Base-by-base conservation (phyloP, 2,329 filamentous ascomycete genomes). In the Septoria petroselini region DNA sequence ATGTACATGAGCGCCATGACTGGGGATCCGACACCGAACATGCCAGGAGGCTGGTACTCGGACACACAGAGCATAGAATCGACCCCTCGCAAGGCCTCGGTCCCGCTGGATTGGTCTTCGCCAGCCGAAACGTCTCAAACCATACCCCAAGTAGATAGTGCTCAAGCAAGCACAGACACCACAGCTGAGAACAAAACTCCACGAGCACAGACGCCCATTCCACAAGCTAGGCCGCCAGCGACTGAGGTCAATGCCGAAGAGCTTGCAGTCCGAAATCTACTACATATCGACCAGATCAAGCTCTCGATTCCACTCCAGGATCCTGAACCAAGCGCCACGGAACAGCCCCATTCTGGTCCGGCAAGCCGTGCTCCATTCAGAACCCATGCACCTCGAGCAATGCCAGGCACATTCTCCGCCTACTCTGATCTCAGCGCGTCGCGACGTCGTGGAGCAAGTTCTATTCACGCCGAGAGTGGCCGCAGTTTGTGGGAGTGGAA, bases 1-100 rank as follows among this genome's bases (percentile, higher is more conserved):
- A 87, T 94, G 83, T 94, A 93, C 61, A 84, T 90, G 83, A 91
- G 82, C 62, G 81, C 79, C 8, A 71, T 82, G 48, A 81, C 77
- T 50, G 52, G 57, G 15, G 59, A 52, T 44, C 52, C 57, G 7
- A 56, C 45, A 17, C 53, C 55, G 40, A 44, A 65, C 31, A 58
- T 75, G 35, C 72, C 73, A 19, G 73, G 73, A 18, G 70, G 68
- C 7, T 75, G 73, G 73, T 66, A 67, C 34, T 68, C 67, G 58
- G 65, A 69, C 19, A 33, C 52, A 5, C 47, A 53, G 8, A 62
- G 60, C 38, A 57, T 55, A n/a, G 47, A 41, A 29, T 58, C 61
- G 7, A 42, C 45, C 14, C 41, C 48, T 4, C 68, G 70, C 3
- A 68, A 69, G 43, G 23, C 6, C n/a, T 23, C 19, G 11, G n/a